These are phyloP conservation scores for Torulaspora franciscae DNA, from an alignment of 805 yeast species.

Conservation along the genomic window DNA sequence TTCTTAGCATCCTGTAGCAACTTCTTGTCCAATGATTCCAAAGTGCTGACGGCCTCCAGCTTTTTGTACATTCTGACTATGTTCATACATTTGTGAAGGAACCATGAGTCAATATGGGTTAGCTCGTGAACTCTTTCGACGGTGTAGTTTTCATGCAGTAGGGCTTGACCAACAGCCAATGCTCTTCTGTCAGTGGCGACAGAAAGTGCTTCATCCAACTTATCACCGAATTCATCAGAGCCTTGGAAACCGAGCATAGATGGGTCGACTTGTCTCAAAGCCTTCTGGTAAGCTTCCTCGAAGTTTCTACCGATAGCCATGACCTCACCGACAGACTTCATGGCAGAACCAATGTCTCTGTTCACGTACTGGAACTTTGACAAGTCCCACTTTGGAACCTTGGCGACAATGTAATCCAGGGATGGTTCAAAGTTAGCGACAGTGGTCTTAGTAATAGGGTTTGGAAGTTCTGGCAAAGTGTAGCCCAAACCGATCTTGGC, in stretches of 20 bases:
- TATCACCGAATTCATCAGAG: constrained; percentile 59
- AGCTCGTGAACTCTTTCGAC: constrained; percentile 91
- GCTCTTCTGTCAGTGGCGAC: constrained; percentile 95
- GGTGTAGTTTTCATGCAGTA: constrained; percentile 82
- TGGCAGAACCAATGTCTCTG: constrained; percentile 88
- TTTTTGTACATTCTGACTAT: constrained; percentile 85
- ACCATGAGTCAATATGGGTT: constrained; percentile 94
- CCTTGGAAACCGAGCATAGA: constrained; percentile 90
- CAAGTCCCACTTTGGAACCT: constrained; percentile 98
- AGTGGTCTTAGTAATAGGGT: constrained; percentile 94
- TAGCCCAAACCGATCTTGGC: constrained; percentile 94
- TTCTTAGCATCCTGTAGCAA: constrained; percentile 77
- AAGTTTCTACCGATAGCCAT: constrained; percentile 98
- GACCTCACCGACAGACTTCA: constrained; percentile 99
- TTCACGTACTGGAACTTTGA: constrained; percentile 92
- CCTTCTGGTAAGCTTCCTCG: constrained; percentile 97
- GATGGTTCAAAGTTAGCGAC: constrained; percentile 97
- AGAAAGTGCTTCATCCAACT: constrained; percentile 69
- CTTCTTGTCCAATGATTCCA: constrained; percentile 60
- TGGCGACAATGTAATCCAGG: constrained; percentile 91
- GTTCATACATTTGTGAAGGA: constrained; percentile 86
- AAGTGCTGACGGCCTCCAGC: constrained; percentile 58
- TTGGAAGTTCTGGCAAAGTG: constrained; percentile 91
- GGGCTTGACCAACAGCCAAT: constrained; percentile 97
- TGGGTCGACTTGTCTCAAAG: constrained; percentile 93